These are phyloP conservation scores for Nigrograna mackinnonii DNA, from an alignment of 2,329 filamentous ascomycete genomes.

Conservation along the genomic window DNA sequence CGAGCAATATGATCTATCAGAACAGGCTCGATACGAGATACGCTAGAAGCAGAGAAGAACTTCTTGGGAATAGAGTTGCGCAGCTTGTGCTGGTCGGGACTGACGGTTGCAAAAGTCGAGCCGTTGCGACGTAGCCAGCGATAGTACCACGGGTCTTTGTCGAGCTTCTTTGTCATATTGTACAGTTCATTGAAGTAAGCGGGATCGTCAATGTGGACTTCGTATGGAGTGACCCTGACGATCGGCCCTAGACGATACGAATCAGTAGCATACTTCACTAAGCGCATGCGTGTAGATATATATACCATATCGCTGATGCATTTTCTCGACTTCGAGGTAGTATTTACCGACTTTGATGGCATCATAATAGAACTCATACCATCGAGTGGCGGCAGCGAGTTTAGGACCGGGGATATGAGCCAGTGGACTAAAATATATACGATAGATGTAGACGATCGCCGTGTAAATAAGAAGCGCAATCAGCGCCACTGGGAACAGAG, in stretches of 20 bases:
- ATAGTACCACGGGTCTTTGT: constrained; percentile 14
- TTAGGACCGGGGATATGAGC: constrained; percentile 35
- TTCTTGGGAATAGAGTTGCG: constrained; percentile 6
- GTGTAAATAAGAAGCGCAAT: too few species aligned
- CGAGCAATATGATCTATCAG: constrained; percentile 4
- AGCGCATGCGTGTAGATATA: too few species aligned
- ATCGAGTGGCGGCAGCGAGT: constrained; percentile 36
- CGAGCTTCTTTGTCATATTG: constrained; percentile 8
- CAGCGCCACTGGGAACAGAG: too few species aligned
- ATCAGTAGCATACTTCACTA: background rate
- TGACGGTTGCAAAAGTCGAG: constrained; percentile 8
- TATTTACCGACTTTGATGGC: constrained; percentile 33
- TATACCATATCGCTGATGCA: constrained; percentile 16
- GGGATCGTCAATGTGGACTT: constrained; percentile 26
- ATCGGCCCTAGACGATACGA: constrained; percentile 25
- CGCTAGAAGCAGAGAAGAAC: constrained; percentile 4
- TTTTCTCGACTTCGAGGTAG: constrained; percentile 32
- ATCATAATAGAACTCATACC: constrained; percentile 43
- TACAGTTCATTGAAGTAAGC: constrained; percentile 29
- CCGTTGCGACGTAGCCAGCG: constrained; percentile 8
- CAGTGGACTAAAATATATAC: constrained; percentile 29
- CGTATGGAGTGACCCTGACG: constrained; percentile 29
- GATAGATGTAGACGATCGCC: too few species aligned
- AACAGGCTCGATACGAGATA: constrained; percentile 3
- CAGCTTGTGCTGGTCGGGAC: constrained; percentile 9